phyloP scores from a whole-genome alignment of 345 rosid species.

The Gossypium anomalum region DNA sequence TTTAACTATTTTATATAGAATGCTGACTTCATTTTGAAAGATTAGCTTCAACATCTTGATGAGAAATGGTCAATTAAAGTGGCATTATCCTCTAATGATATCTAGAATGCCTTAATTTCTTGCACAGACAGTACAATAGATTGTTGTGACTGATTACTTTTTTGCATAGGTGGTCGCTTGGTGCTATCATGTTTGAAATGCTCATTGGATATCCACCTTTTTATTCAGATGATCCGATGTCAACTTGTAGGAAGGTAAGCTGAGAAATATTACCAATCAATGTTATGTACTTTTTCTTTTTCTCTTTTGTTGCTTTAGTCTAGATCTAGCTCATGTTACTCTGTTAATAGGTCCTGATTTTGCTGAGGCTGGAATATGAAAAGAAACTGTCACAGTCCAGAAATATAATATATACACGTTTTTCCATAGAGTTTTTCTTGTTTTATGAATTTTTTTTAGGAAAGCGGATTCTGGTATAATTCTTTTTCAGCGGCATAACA shows the following conservation, averaged over 20 bases:
- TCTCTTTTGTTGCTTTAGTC: background rate
- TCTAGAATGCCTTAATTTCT: constrained; percentile 7
- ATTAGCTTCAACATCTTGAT: background rate
- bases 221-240: constrained; percentile 97
- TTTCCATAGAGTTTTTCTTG: background rate
- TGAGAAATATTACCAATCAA: background rate
- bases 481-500: background rate
- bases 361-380: background rate
- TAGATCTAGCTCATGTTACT: background rate
- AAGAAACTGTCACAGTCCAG: background rate
- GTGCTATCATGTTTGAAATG: constrained; percentile 98
- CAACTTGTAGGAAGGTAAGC: constrained; percentile 86
- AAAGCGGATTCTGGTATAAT: background rate
- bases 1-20: background rate
- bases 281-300: background rate
- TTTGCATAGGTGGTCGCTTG: constrained; percentile 89
- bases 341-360: background rate
- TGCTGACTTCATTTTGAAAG: constrained; percentile 3
- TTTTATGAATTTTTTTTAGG: background rate
- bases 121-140: constrained; percentile 10
- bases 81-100: background rate
- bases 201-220: constrained; percentile 95
- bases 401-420: background rate
- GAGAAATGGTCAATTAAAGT: background rate
- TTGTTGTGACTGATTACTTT: constrained; percentile 17